Percentiles rank a stretch among this genome's conserved stretches.
Evolutionary conservation across 352 stramenopile species (phyloP).

Genomic region (Aphanomyces invadans): DNA sequence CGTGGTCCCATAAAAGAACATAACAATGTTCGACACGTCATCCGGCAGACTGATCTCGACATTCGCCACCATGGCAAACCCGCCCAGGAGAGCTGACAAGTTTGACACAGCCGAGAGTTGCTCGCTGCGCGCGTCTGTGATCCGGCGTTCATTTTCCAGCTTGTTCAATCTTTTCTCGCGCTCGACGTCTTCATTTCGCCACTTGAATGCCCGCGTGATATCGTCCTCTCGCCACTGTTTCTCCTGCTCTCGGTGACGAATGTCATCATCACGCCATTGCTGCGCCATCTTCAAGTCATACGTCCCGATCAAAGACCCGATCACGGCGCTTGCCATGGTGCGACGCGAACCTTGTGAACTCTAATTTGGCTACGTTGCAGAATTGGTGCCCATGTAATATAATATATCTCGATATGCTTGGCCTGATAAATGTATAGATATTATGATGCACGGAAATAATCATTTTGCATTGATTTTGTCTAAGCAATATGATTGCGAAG

Average conservation of each 20-base stretch:
- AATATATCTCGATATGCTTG: neutral
- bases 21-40: constrained; percentile 27
- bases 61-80: constrained; percentile 66
- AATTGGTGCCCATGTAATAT: neutral
- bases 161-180: constrained; percentile 53
- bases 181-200: constrained; percentile 59
- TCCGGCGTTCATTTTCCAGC: constrained; percentile 51
- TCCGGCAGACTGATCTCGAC: constrained; percentile 46
- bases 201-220: constrained; percentile 55
- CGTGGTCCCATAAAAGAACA: constrained; percentile 44
- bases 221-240: constrained; percentile 75
- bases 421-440: neutral
- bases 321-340: constrained; percentile 31
- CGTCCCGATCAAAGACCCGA: constrained; percentile 65
- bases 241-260: constrained; percentile 54
- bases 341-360: too few relatives aligned
- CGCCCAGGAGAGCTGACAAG: constrained; percentile 52
- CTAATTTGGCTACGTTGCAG: too few relatives aligned
- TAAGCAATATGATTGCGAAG: too few relatives aligned
- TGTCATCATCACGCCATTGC: constrained; percentile 68
- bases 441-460: too few relatives aligned
- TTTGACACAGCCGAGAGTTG: constrained; percentile 64
- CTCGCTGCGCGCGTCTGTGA: constrained; percentile 56
- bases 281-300: constrained; percentile 71
- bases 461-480: too few relatives aligned